These are phyloP conservation scores for Volvox africanus DNA, from an alignment of 139 green algal genomes.

Conservation along the genomic window DNA sequence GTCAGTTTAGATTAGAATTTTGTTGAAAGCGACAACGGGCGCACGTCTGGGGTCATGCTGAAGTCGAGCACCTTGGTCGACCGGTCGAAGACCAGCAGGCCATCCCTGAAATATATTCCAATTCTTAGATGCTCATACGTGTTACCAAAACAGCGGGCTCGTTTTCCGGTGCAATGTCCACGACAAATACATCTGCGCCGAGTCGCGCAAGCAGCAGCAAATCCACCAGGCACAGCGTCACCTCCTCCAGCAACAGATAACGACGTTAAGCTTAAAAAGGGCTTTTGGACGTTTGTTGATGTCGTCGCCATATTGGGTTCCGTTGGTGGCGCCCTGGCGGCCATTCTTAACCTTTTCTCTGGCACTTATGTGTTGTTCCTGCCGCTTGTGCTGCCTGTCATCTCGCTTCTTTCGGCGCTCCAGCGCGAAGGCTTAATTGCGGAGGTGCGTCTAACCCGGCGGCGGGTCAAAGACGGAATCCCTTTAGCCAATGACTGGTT, in stretches of 20 bases:
- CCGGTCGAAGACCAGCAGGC: background rate
- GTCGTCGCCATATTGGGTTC: conserved; percentile 59
- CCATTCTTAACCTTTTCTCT: conserved; percentile 56
- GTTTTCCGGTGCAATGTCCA: background rate
- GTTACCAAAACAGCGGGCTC: background rate
- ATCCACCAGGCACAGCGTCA: background rate
- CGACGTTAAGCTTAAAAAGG: background rate
- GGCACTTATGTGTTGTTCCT: conserved; percentile 57
- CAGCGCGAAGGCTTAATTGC: conserved; percentile 58
- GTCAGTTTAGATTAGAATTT: background rate
- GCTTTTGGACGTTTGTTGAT: conserved; percentile 60
- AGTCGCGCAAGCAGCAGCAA: background rate
- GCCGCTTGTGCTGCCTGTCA: conserved; percentile 66
- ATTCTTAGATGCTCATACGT: background rate
- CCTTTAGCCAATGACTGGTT: no score
- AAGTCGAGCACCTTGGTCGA: background rate
- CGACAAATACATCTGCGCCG: background rate
- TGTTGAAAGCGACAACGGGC: background rate
- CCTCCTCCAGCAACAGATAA: background rate
- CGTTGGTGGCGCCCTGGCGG: conserved; percentile 58
- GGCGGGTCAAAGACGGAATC: no score
- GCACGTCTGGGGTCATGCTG: background rate
- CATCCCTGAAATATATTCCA: background rate
- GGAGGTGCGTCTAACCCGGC: conserved; percentile 42
- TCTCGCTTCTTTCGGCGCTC: conserved; percentile 63